phyloP scores from a whole-genome alignment of 106 monocot genomes.

The Acorus calamus region DNA sequence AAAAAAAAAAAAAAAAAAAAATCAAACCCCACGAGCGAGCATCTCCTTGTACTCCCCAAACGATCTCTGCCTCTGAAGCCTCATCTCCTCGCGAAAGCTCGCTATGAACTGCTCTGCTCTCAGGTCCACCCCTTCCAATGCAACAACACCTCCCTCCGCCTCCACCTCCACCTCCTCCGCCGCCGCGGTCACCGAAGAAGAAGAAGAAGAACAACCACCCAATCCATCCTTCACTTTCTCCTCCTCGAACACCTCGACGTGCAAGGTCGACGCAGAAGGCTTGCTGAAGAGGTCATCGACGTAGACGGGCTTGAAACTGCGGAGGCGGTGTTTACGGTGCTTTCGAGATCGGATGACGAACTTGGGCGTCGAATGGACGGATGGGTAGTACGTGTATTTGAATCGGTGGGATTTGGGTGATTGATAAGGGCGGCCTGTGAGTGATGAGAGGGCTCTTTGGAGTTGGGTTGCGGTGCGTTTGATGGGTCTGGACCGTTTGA shows the following conservation, averaged over 20 bases:
- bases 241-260: background rate
- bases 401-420: background rate
- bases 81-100: conserved; percentile 58
- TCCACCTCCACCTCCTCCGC: background rate
- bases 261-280: background rate
- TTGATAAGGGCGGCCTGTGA: background rate
- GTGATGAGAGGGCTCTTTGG: background rate
- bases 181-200: background rate
- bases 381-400: background rate
- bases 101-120: conserved; percentile 56
- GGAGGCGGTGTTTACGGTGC: background rate
- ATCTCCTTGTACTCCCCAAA: conserved; percentile 40
- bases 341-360: background rate
- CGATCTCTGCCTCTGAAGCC: conserved; percentile 40
- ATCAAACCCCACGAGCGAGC: conserved; percentile 25
- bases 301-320: conserved; percentile 14
- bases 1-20: too few species aligned
- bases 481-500: conserved; percentile 12
- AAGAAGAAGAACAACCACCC: conserved; percentile 3
- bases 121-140: conserved; percentile 31
- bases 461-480: background rate
- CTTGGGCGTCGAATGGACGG: too few species aligned
- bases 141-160: too few species aligned
- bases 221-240: background rate
- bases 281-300: conserved; percentile 20